Percentiles rank a stretch among this genome's conserved stretches.
These are phyloP conservation scores for Boletus vermiculosoides DNA, from an alignment of 768 basidiomycete genomes.

Conservation along the genomic window DNA sequence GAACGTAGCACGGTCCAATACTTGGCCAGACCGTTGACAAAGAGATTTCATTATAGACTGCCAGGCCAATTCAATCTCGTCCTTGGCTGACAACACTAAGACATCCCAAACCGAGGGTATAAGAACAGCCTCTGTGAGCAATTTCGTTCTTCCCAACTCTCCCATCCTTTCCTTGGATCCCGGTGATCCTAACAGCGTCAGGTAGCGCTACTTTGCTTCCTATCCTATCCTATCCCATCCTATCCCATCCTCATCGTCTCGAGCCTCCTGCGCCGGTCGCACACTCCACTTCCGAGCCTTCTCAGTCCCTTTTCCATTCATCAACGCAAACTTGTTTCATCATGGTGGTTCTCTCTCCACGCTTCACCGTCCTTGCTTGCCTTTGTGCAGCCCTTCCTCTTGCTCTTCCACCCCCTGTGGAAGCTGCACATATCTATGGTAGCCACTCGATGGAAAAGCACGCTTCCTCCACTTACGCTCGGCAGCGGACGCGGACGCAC, in stretches of 20 bases:
- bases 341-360: slow-evolving; percentile 53
- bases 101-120: slow-evolving; percentile 20
- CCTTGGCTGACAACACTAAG: slow-evolving; percentile 19
- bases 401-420: slow-evolving; percentile 30
- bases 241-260: slow-evolving; percentile 18
- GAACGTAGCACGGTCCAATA: background rate
- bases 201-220: slow-evolving; percentile 15
- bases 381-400: slow-evolving; percentile 44
- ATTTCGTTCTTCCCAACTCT: slow-evolving; percentile 35
- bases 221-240: slow-evolving; percentile 6
- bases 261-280: slow-evolving; percentile 25
- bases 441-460: slow-evolving; percentile 15
- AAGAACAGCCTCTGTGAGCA: slow-evolving; percentile 15
- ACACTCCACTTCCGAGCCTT: slow-evolving; percentile 14
- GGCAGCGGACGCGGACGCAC: background rate
- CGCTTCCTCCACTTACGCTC: background rate
- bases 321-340: slow-evolving; percentile 15
- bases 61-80: slow-evolving; percentile 10
- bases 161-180: slow-evolving; percentile 46
- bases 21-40: background rate
- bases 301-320: slow-evolving; percentile 7
- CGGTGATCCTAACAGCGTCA: slow-evolving; percentile 44
- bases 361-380: slow-evolving; percentile 46
- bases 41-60: slow-evolving; percentile 10
- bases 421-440: slow-evolving; percentile 39